A percentile compares a stretch with the other conserved stretches of the same genome.
Conservation (phyloP, 331 rosid species). For the Pyrus hybrid region DNA sequence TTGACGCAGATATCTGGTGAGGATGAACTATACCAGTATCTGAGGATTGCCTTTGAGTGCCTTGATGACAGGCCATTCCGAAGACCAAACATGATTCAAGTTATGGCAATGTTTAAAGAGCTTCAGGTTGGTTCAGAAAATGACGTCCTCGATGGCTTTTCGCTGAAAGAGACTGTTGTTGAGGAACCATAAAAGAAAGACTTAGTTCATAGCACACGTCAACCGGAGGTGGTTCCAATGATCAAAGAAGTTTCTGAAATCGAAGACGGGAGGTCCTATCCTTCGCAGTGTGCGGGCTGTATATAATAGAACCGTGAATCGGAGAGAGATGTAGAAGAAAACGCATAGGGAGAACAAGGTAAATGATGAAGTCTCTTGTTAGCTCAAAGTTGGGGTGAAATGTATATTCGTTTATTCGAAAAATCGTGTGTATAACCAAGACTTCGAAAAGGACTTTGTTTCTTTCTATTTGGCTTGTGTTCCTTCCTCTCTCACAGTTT, state of each 20-base stretch:
- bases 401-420: not conserved
- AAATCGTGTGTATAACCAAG: slow-evolving; percentile 6
- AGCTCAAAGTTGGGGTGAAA: not conserved
- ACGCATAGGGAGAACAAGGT: not conserved
- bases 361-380: not conserved
- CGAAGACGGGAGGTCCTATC: not conserved
- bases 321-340: not conserved
- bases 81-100: slow-evolving; percentile 74
- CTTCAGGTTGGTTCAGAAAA: slow-evolving; percentile 57
- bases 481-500: slow-evolving; percentile 34
- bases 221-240: not conserved
- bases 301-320: slow-evolving; percentile 24
- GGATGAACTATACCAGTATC: slow-evolving; percentile 38
- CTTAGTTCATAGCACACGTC: not conserved
- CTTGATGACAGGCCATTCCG: slow-evolving; percentile 61
- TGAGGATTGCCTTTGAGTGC: slow-evolving; percentile 66
- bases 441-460: slow-evolving; percentile 16
- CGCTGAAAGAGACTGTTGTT: slow-evolving; percentile 38
- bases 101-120: slow-evolving; percentile 71
- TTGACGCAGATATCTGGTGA: slow-evolving; percentile 30
- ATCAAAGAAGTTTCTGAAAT: not conserved
- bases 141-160: slow-evolving; percentile 46
- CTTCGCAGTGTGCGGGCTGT: slow-evolving; percentile 12
- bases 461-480: slow-evolving; percentile 15
- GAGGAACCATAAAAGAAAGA: slow-evolving; percentile 34